Percentiles rank a stretch among this genome's conserved stretches.
Conservation (phyloP, 2,329 filamentous ascomycete species). For the Camillea tinctor region DNA sequence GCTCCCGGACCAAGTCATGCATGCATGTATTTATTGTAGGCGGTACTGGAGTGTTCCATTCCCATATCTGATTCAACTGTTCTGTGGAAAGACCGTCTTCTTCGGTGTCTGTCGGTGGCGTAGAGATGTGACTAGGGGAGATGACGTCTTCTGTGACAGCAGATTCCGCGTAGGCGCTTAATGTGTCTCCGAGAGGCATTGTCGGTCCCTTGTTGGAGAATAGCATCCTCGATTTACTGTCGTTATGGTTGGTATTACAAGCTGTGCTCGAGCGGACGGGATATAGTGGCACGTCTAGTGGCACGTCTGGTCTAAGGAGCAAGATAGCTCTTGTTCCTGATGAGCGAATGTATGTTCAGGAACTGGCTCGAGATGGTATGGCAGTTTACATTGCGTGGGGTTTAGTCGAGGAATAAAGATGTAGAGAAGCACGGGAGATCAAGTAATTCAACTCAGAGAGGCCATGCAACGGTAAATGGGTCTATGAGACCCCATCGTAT, state of each 20-base stretch:
- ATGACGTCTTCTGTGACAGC: conserved; percentile 21
- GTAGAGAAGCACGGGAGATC: neutral
- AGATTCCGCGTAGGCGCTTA: conserved; percentile 13
- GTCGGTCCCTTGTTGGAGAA: neutral
- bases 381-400: neutral
- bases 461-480: neutral
- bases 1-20: conserved; percentile 46
- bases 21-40: conserved; percentile 42
- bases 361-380: neutral
- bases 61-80: conserved; percentile 46
- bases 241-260: neutral
- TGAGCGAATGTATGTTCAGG: neutral
- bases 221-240: neutral
- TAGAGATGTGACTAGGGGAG: conserved; percentile 22
- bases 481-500: neutral
- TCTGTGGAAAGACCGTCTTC: conserved; percentile 29
- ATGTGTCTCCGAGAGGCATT: conserved; percentile 14
- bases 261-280: neutral
- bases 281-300: neutral
- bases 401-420: neutral
- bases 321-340: conserved; percentile 1
- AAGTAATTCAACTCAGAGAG: neutral
- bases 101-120: conserved; percentile 30
- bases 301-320: neutral
- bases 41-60: conserved; percentile 44